These are phyloP conservation scores for Mortierella sp. DNA, from an alignment of 371 early-diverging fungal species.

Conservation along the genomic window DNA sequence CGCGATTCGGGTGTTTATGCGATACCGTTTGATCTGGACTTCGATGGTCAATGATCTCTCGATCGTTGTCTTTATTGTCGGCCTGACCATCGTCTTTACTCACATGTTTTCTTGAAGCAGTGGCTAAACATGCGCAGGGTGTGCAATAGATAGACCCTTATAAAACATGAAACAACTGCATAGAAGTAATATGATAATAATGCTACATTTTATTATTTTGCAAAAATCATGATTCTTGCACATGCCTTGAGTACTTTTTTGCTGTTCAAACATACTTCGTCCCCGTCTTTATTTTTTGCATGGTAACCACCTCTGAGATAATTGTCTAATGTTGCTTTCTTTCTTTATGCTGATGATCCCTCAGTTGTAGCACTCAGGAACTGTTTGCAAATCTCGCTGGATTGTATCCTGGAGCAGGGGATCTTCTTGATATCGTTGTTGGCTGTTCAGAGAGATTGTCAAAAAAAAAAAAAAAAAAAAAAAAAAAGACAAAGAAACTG, in stretches of 20 bases:
- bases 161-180: no score
- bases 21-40: constrained; percentile 70
- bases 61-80: constrained; percentile 67
- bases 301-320: no score
- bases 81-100: constrained; percentile 53
- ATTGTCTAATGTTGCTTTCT: constrained; percentile 5
- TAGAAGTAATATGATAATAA: no score
- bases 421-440: constrained; percentile 60
- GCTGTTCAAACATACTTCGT: no score
- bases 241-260: background rate
- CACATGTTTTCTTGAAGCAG: constrained; percentile 51
- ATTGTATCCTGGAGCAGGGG: constrained; percentile 63
- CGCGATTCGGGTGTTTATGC: constrained; percentile 60
- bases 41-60: constrained; percentile 66
- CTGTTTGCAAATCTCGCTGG: constrained; percentile 63
- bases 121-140: no score
- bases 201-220: no score
- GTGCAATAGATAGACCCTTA: no score
- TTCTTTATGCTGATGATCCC: constrained; percentile 17
- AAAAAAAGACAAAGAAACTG: no score
- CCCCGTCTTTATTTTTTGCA: no score
- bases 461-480: no score
- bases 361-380: constrained; percentile 58
- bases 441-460: no score
- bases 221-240: background rate